phyloP scores from a whole-genome alignment of 345 rosid species.

The Lepidium aucheri region DNA sequence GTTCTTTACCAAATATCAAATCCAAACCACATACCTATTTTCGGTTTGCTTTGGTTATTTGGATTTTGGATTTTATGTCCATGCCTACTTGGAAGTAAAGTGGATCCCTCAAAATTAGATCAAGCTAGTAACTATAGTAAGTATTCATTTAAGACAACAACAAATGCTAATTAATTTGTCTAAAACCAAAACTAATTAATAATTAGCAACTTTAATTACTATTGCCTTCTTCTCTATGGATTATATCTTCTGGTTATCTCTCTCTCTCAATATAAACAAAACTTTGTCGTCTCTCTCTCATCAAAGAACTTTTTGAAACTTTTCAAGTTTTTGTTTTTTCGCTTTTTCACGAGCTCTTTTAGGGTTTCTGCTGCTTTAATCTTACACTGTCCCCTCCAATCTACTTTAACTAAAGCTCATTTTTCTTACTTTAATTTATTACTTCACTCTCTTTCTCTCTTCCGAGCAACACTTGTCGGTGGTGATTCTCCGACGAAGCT shows the following conservation, averaged over 20 bases:
- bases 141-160: neutral
- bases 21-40: too few relatives aligned
- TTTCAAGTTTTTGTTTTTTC: slow-evolving; percentile 18
- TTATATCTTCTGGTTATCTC: neutral
- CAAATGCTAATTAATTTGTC: neutral
- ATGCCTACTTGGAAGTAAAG: neutral
- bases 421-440: slow-evolving; percentile 4
- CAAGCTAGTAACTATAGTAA: neutral
- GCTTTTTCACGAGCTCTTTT: slow-evolving; percentile 23
- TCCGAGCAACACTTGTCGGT: neutral
- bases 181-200: neutral
- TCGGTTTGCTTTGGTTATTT: too few relatives aligned
- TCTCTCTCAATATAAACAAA: slow-evolving; percentile 14
- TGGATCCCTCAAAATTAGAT: slow-evolving; percentile 2
- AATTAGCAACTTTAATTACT: slow-evolving; percentile 9
- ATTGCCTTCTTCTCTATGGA: slow-evolving; percentile 21
- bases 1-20: too few relatives aligned
- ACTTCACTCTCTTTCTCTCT: neutral
- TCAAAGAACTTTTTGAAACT: slow-evolving; percentile 26
- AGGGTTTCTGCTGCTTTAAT: slow-evolving; percentile 19
- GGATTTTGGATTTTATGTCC: too few relatives aligned
- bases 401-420: slow-evolving; percentile 22
- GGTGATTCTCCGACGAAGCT: slow-evolving; percentile 20
- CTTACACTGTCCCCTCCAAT: slow-evolving; percentile 8
- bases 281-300: slow-evolving; percentile 25